Evolutionary conservation across 768 basidiomycete genomes (phyloP).

Genomic region (Plicaturopsis crispa): DNA sequence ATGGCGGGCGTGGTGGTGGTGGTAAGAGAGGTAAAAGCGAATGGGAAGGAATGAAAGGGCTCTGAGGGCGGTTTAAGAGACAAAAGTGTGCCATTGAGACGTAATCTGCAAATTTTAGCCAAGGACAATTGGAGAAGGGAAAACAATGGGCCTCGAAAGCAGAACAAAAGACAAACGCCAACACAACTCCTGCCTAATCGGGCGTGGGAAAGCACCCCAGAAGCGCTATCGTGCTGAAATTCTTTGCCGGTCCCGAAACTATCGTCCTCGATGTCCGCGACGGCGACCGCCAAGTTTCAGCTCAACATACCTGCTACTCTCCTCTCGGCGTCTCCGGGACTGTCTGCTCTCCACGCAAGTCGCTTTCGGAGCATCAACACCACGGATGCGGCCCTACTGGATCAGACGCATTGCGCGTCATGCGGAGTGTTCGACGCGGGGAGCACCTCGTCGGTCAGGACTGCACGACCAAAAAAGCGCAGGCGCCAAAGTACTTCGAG

Average conservation of each 20-base stretch:
- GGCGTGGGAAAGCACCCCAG: too few species aligned
- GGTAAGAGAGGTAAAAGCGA: constrained; percentile 1
- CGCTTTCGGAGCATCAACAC: constrained; percentile 25
- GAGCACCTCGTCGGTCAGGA: constrained; percentile 28
- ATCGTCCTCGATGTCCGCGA: too few species aligned
- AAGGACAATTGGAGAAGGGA: too few species aligned
- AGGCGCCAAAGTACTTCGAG: constrained; percentile 11
- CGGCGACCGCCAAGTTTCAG: constrained; percentile 36
- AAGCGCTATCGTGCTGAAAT: too few species aligned
- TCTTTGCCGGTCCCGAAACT: too few species aligned
- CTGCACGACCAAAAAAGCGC: constrained; percentile 22
- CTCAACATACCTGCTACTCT: constrained; percentile 41
- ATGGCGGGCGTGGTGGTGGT: constrained; percentile 10
- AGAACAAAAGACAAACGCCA: too few species aligned
- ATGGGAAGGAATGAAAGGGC: neutral
- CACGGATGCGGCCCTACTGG: constrained; percentile 14
- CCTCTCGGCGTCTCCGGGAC: constrained; percentile 41
- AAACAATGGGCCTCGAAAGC: too few species aligned
- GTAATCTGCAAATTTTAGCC: too few species aligned
- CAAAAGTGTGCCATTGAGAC: too few species aligned
- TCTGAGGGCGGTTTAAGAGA: too few species aligned
- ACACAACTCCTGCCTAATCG: too few species aligned
- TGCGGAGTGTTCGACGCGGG: constrained; percentile 46
- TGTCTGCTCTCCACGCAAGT: constrained; percentile 56
- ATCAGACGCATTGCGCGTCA: constrained; percentile 32